Base-by-base conservation (phyloP, 148 eudicot genomes). In the Rhododendron mucronatum region DNA sequence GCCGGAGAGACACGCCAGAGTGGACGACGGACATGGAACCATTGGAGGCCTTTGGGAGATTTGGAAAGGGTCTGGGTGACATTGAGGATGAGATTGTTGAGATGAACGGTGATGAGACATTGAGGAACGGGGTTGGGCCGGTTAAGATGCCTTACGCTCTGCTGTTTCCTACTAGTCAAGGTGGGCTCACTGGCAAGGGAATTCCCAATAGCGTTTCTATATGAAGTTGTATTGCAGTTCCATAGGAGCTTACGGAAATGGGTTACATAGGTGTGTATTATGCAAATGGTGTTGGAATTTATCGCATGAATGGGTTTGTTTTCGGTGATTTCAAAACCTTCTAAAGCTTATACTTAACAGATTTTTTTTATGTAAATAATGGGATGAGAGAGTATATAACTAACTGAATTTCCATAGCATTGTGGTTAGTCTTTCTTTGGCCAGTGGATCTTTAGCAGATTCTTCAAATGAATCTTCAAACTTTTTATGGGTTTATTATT, bases 131-230 rank as follows among this genome's bases (percentile, higher is more conserved):
- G 86, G 15, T 45, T n/a, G 90, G 90, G 37, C 85, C 87, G 0
- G 90, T 84, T 9, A 84, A 87, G 51, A 53, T 89, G 45, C 88
- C 90, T 4, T 84, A 86, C 73, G 87, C 91, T 37, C 78, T 90
- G 86, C 78, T 90, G 15, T 86, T 78, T 78, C 91, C 91, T 33
- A 86, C 84, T 18, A 84, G 87, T 84, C 87, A 84, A 82, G 67
- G n/a, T 28, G 91, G 91, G 39, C 35, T 88, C 6, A 90, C 88
- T 76, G 90, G 88, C 39, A 88, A 51, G 78, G 91, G 91, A 59
- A 88, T 90, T 50, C 91, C 91, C 45, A 90, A 90, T 21, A 90
- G 91, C 53, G 81, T 86, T 28, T 77, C 90, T 18, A 88, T 85
- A 69, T 87, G 18, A 48, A 57, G 47, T 65, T 30, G 16, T 15